Evolutionary conservation across 352 stramenopile species (phyloP), one percentile per base, ranked within the genome.

Genomic region (Phytophthora cryptogea): DNA sequence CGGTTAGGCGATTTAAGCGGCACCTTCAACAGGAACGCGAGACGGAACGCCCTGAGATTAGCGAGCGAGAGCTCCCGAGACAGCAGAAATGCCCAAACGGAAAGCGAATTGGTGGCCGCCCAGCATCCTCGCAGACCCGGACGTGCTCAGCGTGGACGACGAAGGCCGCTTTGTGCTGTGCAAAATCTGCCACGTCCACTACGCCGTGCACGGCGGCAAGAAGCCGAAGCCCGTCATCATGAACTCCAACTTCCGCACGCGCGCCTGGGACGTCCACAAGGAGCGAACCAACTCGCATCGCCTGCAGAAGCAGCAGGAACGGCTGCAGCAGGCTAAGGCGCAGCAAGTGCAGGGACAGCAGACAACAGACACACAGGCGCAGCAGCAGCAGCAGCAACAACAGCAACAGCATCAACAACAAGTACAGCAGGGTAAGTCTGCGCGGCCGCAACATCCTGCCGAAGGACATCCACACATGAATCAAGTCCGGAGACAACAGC

Each of bases 181-280:
- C 62, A 90, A 89, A 58, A 86, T 92, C 57, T 92, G 83, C 57
- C 83, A 92, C 59, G 77, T 90, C 33, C 80, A 92, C 62, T 92
- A 89, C 63, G 80, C 83, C 8, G 78, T 92, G 36, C 80, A 92
- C 50, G 83, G 83, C 50, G 83, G 83, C 49, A 92, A 92, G 74
- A 88, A 88, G 48, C 83, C 83, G 43, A 89, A 89, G 44, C 83
- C 83, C 6, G 80, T 92, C 31, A 83, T 92, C 53, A 90, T 92
- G 80, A 92, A 92, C 69, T 89, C 83, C 20, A 83, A 85, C 45
- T 92, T 92, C 58, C 83, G 83, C 44, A 89, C 78, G 44, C 72
- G 83, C 23, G 83, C 83, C 28, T 92, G 83, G 83, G 83, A 92
- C 45, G 83, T 92, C 35, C 83, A 92, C 67, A 92, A 92, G 65